phyloP scores from a whole-genome alignment of 1,284 basidiomycete species.

The Pseudozyma pruni region DNA sequence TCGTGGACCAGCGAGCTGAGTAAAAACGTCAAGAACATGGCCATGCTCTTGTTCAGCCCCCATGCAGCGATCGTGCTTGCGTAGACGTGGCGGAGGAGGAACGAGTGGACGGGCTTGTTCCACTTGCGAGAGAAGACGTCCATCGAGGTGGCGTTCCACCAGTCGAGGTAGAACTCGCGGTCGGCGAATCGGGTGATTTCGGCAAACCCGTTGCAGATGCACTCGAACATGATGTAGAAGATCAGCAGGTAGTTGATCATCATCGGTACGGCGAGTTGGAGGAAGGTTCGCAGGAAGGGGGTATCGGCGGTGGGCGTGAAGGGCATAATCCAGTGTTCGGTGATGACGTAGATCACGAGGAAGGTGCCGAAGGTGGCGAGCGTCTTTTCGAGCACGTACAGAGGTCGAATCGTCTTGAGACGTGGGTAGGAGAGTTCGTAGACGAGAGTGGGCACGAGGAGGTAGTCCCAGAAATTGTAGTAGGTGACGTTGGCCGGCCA shows the following conservation, averaged over 20 bases:
- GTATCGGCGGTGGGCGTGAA: constrained; percentile 69
- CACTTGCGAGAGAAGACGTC: constrained; percentile 79
- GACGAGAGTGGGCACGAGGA: constrained; percentile 89
- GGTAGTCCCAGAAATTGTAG: constrained; percentile 86
- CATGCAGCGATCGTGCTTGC: constrained; percentile 83
- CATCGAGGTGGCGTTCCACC: constrained; percentile 96
- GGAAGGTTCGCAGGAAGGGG: constrained; percentile 70
- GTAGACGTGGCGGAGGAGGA: constrained; percentile 91
- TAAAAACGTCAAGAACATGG: constrained; percentile 91
- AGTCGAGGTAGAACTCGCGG: constrained; percentile 95
- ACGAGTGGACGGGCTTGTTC: constrained; percentile 78
- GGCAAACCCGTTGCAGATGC: constrained; percentile 89
- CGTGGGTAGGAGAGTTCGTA: constrained; percentile 97
- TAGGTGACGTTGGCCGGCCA: constrained; percentile 89
- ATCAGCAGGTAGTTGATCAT: constrained; percentile 74
- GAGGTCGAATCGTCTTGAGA: constrained; percentile 83
- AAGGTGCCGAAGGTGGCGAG: constrained; percentile 96
- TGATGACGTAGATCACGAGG: constrained; percentile 81
- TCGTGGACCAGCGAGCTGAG: constrained; percentile 77
- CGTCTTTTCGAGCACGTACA: constrained; percentile 94
- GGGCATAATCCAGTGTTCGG: constrained; percentile 84
- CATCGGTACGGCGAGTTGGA: constrained; percentile 92
- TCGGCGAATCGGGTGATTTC: constrained; percentile 88
- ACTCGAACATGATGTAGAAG: constrained; percentile 71
- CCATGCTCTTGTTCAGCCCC: constrained; percentile 78